Base-by-base conservation (phyloP, 306 rosid species). In the Geum urbanum region DNA sequence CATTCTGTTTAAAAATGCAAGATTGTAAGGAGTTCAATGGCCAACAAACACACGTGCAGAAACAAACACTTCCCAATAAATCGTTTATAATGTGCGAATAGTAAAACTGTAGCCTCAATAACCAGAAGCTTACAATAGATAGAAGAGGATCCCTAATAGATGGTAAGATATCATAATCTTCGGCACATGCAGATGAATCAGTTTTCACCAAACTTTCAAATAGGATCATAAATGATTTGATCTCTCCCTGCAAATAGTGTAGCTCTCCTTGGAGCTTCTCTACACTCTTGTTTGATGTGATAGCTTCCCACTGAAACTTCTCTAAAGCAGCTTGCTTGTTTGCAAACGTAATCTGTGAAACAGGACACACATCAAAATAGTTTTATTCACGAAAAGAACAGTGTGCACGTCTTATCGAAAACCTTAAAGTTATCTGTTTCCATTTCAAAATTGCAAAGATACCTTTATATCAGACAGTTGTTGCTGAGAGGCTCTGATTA, bases 271-370 rank as follows among this genome's bases (percentile, higher is more conserved):
- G 76, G 50, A 86, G 87, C 77, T 76, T 83, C 65, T 80, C 90
- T 69, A 74, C 73, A 78, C 76, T 83, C 58, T 44, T 67, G 81
- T 81, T 87, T 48, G 94, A 82, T 67, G 96, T 84, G 81, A 76
- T 77, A 22, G 88, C 96, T 85, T 88, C 92, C 98, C 98, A 90
- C 51, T 84, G 89, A 72, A 82, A 78, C 82, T 82, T 94, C 73
- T 94, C 98, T 72, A 94, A 80, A 13, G 89, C 89, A 73, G 98
- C 98, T 85, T 94, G 97, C 87, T 88, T 94, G 70, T 94, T 97
- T 59, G 98, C 98, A 70, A 94, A 96, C 82, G 83, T 90, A 76
- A 90, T 87, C 98, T 94, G 81, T 44, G 47, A 43, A 71, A 72
- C 39, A 77, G 6, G 32, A 66, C 37, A 49, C 12, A 15, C 10